Evolutionary conservation across 495 filamentous ascomycete species (phyloP).

Genomic region (Talaromyces thailandensis): DNA sequence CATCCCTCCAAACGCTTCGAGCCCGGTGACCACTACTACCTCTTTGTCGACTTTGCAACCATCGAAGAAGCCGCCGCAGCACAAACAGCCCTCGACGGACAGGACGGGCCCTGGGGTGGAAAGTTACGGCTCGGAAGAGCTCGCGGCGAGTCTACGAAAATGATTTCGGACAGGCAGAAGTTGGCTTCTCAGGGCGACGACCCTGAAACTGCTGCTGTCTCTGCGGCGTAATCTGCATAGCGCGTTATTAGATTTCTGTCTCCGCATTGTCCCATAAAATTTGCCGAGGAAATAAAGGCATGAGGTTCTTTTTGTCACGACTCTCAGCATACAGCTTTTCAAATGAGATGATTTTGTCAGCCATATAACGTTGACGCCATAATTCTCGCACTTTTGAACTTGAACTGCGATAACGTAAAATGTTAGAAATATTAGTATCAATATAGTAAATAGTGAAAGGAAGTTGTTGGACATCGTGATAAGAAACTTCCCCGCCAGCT

Average conservation of each 20-base stretch:
- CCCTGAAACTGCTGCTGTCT: slow-evolving; percentile 7
- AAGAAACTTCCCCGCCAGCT: background rate
- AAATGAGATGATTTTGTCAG: background rate
- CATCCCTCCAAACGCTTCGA: slow-evolving; percentile 42
- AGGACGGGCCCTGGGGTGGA: slow-evolving; percentile 38
- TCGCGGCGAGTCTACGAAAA: slow-evolving; percentile 23
- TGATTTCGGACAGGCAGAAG: slow-evolving; percentile 13
- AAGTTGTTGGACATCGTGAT: background rate
- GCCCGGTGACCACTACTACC: slow-evolving; percentile 54
- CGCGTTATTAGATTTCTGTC: background rate
- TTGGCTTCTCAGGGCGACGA: slow-evolving; percentile 10
- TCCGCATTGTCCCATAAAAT: background rate
- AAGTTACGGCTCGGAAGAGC: slow-evolving; percentile 32
- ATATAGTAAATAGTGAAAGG: background rate
- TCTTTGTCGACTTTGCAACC: slow-evolving; percentile 56
- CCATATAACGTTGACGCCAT: background rate
- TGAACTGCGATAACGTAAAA: background rate
- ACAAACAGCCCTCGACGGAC: slow-evolving; percentile 29
- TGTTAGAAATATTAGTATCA: background rate
- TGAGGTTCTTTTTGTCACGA: background rate
- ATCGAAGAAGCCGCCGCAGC: slow-evolving; percentile 46
- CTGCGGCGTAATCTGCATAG: slow-evolving; percentile 7
- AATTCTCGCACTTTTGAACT: background rate
- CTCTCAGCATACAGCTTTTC: background rate
- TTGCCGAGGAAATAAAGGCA: background rate